These are phyloP conservation scores for Trichophyton mentagrophytes DNA, from an alignment of 2,329 filamentous ascomycete species.

Conservation along the genomic window DNA sequence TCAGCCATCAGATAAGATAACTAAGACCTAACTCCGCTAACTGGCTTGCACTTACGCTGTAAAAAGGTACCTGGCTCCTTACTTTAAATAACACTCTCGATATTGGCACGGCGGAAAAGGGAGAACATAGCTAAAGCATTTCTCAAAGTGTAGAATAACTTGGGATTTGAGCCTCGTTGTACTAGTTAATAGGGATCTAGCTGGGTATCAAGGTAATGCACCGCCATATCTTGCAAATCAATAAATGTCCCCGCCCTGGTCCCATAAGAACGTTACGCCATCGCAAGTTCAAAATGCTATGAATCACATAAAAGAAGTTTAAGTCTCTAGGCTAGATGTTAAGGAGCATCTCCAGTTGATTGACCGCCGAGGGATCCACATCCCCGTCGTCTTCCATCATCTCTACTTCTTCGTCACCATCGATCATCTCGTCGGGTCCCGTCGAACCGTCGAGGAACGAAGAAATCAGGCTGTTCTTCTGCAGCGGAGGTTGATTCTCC, in stretches of 20 bases:
- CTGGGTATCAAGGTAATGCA: not conserved
- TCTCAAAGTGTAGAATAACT: not conserved
- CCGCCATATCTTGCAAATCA: not conserved
- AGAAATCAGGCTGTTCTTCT: not conserved
- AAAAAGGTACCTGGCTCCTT: no score
- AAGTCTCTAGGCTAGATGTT: conserved; percentile 2
- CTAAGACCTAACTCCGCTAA: no score
- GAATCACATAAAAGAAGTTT: not conserved
- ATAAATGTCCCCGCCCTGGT: not conserved
- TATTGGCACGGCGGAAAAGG: no score
- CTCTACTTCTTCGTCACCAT: conserved; percentile 2
- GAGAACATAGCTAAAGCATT: no score
- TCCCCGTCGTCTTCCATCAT: conserved; percentile 10
- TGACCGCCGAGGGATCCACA: conserved; percentile 9
- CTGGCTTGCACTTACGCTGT: no score
- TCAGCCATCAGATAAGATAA: not conserved
- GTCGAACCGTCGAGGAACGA: not conserved
- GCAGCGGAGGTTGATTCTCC: not conserved
- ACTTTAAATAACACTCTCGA: no score
- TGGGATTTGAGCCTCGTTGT: not conserved
- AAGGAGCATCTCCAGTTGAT: conserved; percentile 10
- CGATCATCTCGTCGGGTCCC: not conserved
- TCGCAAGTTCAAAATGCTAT: not conserved
- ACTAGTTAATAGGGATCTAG: not conserved
- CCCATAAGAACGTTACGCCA: not conserved